Base-by-base conservation (phyloP, 495 filamentous ascomycete species). In the Margaritispora aquatica region DNA sequence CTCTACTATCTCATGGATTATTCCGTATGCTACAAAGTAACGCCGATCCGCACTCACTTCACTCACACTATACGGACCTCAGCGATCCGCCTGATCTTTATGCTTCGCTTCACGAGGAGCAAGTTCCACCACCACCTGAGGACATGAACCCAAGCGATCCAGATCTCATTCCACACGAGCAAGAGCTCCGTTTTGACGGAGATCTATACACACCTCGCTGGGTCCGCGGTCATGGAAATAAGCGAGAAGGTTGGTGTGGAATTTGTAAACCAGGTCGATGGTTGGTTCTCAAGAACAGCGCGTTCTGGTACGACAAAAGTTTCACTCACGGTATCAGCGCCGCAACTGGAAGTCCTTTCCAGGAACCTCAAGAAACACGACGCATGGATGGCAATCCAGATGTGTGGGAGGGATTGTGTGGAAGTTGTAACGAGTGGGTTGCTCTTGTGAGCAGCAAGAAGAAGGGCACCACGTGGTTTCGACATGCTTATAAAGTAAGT, bases 271-370 rank as follows among this genome's bases (percentile, higher is more conserved):
- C 88, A 3, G 88, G 88, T 5, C 78, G 88, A 44, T 92, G 88
- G 88, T 77, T 91, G 13, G 88, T 90, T 19, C 71, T 92, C 55
- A 92, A 92, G 75, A 92, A 91, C 70, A 88, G 84, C 58, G 88
- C 88, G 11, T 92, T 88, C 71, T 92, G 88, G 88, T 92, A 92
- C 68, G 88, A 92, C 73, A 92, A 90, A 70, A 85, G 80, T 57
- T 92, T 91, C 68, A 88, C 85, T 1, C 88, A 91, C 57, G 88
- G 88, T 29, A 88, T 92, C 65, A 88, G 87, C 66, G 87, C 87
- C 26, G 86, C 86, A 21, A 90, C 87, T 15, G 88, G 88, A 9
- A 80, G 75, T 58, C 78, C 85, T 2, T 92, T 91, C 71, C 78
- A 87, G 65, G 86, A 85, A 61, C 88, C 88, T 2, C 79, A 84